phyloP scores from a whole-genome alignment of 2,329 filamentous ascomycete genomes.

The Stemphylium vesicarium region DNA sequence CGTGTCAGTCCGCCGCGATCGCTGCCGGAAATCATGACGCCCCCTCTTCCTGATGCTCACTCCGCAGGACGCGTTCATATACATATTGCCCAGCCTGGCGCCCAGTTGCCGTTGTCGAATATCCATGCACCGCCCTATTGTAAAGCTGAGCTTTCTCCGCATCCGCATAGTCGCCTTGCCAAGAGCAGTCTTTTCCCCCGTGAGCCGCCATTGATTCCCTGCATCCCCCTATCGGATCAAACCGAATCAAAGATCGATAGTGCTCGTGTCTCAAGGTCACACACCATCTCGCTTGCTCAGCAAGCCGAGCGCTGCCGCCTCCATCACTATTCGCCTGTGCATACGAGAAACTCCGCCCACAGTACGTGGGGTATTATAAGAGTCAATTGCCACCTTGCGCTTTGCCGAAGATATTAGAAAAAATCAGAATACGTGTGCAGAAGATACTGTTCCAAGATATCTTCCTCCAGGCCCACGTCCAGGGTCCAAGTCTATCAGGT shows the following conservation, averaged over 20 bases:
- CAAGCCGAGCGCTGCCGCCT: slow-evolving; percentile 24
- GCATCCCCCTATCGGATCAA: slow-evolving; percentile 16
- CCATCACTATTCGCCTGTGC: slow-evolving; percentile 18
- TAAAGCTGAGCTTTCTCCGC: background rate
- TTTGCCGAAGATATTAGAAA: background rate
- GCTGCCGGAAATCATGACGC: background rate
- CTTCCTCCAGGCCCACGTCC: background rate
- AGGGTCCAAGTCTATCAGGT: slow-evolving; percentile 8
- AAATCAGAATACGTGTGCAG: no score
- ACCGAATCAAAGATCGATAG: slow-evolving; percentile 19
- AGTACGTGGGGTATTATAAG: slow-evolving; percentile 20
- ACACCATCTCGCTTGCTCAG: slow-evolving; percentile 18
- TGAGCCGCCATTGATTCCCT: slow-evolving; percentile 12
- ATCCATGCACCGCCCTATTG: slow-evolving; percentile 9
- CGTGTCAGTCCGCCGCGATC: no score
- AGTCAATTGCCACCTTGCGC: slow-evolving; percentile 16
- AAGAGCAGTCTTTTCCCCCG: slow-evolving; percentile 5
- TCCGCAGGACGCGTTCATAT: background rate
- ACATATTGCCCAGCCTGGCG: no score
- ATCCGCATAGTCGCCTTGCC: slow-evolving; percentile 2
- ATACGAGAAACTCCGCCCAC: slow-evolving; percentile 16
- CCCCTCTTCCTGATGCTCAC: slow-evolving; percentile 9
- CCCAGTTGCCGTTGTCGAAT: slow-evolving; percentile 5
- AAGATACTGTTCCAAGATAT: no score
- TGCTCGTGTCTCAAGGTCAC: slow-evolving; percentile 19